A percentile compares a stretch with the other conserved stretches of the same genome.
These are phyloP conservation scores for Apiotrichum sp. DNA, from an alignment of 1,284 basidiomycete genomes.

Conservation along the genomic window DNA sequence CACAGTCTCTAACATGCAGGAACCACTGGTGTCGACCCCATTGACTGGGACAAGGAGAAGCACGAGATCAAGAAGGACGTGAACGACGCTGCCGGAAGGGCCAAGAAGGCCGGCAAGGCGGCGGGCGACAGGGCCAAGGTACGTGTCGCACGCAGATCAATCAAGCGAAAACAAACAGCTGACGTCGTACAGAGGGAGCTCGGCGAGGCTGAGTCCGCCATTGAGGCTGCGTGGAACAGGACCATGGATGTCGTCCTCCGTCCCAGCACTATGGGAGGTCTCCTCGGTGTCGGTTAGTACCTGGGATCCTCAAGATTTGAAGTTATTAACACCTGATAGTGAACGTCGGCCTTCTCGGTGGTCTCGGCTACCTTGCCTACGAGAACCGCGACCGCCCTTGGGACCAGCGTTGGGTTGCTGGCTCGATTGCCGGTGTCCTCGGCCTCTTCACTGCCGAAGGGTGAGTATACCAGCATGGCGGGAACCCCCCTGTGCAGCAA, in stretches of 20 bases:
- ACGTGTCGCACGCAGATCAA: background rate
- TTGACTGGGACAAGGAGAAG: slow-evolving; percentile 21
- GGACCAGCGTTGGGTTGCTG: slow-evolving; percentile 56
- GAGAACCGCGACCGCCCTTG: slow-evolving; percentile 58
- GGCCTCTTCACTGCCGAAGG: slow-evolving; percentile 59
- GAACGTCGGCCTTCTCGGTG: slow-evolving; percentile 64
- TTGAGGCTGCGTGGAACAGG: slow-evolving; percentile 54
- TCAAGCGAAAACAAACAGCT: no score
- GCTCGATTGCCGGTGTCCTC: slow-evolving; percentile 54
- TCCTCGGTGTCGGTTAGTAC: slow-evolving; percentile 61
- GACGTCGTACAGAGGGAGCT: slow-evolving; percentile 32
- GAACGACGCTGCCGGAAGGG: slow-evolving; percentile 12
- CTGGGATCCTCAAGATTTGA: background rate
- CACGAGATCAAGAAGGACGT: slow-evolving; percentile 14
- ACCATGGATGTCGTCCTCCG: slow-evolving; percentile 59
- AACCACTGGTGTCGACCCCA: slow-evolving; percentile 21
- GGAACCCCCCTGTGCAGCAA: no score
- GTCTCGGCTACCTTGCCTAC: slow-evolving; percentile 62
- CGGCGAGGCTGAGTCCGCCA: slow-evolving; percentile 55
- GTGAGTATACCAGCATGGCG: slow-evolving; percentile 19
- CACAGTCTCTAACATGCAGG: slow-evolving; percentile 12
- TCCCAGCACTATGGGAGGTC: slow-evolving; percentile 65
- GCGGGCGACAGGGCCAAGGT: slow-evolving; percentile 52
- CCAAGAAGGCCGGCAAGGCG: slow-evolving; percentile 45
- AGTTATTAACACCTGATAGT: slow-evolving; percentile 49